Evolutionary conservation across 192 early-diverging fungal species (phyloP).

Genomic region (Coemansia sp.): DNA sequence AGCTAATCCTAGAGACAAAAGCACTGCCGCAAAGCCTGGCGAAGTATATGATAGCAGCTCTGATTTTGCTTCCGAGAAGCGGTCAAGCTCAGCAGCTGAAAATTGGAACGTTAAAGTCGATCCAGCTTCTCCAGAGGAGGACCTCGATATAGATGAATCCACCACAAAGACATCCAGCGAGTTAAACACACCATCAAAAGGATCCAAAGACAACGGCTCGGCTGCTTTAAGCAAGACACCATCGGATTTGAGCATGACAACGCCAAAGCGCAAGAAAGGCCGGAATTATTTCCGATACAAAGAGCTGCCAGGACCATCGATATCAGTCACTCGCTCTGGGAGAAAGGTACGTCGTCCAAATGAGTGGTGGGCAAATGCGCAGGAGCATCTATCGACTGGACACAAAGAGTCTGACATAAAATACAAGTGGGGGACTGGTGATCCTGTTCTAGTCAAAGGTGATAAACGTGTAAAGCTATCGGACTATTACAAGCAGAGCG

Average conservation of each 20-base stretch:
- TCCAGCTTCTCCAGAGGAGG: not conserved
- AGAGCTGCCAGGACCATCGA: conserved; percentile 10
- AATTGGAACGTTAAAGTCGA: not conserved
- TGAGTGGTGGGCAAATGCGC: conserved; percentile 53
- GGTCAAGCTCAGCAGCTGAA: not conserved
- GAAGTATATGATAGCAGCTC: not conserved
- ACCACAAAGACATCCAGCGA: not conserved
- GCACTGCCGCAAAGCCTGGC: not conserved
- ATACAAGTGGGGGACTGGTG: conserved; percentile 49
- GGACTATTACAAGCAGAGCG: conserved; percentile 24
- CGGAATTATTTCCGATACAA: conserved; percentile 21
- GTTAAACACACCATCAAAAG: not conserved
- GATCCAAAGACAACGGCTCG: not conserved
- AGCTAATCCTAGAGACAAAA: not conserved
- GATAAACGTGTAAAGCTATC: conserved; percentile 38
- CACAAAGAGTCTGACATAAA: conserved; percentile 36
- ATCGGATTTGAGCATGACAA: not conserved
- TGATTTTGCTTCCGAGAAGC: not conserved
- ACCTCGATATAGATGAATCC: not conserved
- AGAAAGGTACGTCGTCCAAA: conserved; percentile 39
- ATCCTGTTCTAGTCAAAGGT: conserved; percentile 29
- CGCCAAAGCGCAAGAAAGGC: conserved; percentile 19
- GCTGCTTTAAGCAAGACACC: not conserved
- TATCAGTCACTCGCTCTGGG: conserved; percentile 44
- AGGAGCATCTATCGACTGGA: conserved; percentile 27